A percentile compares a stretch with the other conserved stretches of the same genome.
These are phyloP conservation scores for Iris macrosiphon DNA, from an alignment of 106 monocot genomes.

Conservation along the genomic window DNA sequence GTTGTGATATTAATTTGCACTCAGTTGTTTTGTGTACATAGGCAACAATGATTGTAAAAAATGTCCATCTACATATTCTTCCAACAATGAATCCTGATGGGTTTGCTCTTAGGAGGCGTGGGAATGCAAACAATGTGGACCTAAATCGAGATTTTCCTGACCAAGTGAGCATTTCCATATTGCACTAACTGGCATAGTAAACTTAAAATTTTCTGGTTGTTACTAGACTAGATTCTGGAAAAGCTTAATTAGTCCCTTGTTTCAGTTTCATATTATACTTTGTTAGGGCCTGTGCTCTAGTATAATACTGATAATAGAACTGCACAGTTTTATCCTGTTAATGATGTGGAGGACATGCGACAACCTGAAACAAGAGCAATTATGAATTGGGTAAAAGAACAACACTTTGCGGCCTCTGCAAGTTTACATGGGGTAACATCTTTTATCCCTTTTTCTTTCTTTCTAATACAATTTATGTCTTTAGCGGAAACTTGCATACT, in stretches of 20 bases:
- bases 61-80: slow-evolving; percentile 94
- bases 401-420: slow-evolving; percentile 84
- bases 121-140: slow-evolving; percentile 93
- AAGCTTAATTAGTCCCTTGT: not conserved
- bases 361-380: slow-evolving; percentile 97
- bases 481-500: not conserved
- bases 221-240: not conserved
- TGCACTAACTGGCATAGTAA: not conserved
- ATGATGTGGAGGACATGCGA: slow-evolving; percentile 41
- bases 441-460: not conserved
- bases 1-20: not conserved
- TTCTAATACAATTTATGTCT: not conserved
- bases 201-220: not conserved
- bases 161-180: slow-evolving; percentile 41
- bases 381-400: slow-evolving; percentile 73
- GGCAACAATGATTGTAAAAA: slow-evolving; percentile 76
- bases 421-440: slow-evolving; percentile 93
- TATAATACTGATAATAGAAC: slow-evolving; percentile 10
- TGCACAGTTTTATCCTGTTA: slow-evolving; percentile 68
- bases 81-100: slow-evolving; percentile 99
- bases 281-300: not conserved
- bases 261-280: not conserved
- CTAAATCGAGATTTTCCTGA: slow-evolving; percentile 99
- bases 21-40: slow-evolving; percentile 16
- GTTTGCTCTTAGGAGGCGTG: slow-evolving; percentile 84